phyloP scores from a whole-genome alignment of 805 yeast genomes.

The Nakazawaea wickerhamii region DNA sequence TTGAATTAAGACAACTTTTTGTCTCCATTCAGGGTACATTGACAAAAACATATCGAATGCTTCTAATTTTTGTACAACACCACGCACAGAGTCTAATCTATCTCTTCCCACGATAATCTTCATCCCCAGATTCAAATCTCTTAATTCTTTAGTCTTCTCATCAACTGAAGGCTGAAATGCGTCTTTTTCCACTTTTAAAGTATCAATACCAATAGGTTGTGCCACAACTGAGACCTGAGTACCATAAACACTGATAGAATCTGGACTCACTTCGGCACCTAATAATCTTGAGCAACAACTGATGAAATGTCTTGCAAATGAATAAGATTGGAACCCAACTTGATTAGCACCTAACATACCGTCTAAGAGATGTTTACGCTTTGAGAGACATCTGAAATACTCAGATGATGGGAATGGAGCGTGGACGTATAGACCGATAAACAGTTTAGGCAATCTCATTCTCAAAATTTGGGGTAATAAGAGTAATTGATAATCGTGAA shows the following conservation, averaged over 20 bases:
- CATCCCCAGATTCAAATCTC: conserved; percentile 54
- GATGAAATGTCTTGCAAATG: conserved; percentile 86
- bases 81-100: conserved; percentile 84
- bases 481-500: conserved; percentile 84
- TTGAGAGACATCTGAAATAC: conserved; percentile 83
- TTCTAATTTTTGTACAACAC: conserved; percentile 87
- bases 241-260: conserved; percentile 67
- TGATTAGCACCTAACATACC: conserved; percentile 90
- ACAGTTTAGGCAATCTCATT: conserved; percentile 67
- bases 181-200: conserved; percentile 58
- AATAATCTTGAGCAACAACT: conserved; percentile 84
- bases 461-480: conserved; percentile 79
- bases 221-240: conserved; percentile 67
- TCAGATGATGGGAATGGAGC: conserved; percentile 95
- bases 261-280: conserved; percentile 68
- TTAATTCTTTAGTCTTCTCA: conserved; percentile 59
- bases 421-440: conserved; percentile 76
- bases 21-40: conserved; percentile 90
- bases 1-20: conserved; percentile 82
- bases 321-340: conserved; percentile 79
- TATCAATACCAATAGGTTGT: conserved; percentile 87
- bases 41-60: conserved; percentile 86
- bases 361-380: conserved; percentile 74
- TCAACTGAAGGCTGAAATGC: conserved; percentile 46
- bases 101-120: conserved; percentile 92